phyloP scores from a whole-genome alignment of 352 stramenopile species.

The Globisporangium okanoganense region DNA sequence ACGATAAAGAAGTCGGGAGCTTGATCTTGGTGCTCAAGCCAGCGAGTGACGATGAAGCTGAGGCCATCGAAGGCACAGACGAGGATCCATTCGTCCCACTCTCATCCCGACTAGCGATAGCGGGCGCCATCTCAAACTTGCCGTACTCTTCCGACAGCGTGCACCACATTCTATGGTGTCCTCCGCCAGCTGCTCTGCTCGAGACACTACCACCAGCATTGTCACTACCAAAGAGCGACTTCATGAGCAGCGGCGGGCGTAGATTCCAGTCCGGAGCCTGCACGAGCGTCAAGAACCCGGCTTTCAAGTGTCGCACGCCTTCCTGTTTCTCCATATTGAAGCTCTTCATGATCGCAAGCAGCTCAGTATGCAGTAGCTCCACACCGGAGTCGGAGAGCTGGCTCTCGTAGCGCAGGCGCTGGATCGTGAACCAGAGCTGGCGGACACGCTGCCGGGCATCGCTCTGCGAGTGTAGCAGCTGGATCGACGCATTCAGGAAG shows the following conservation, averaged over 20 bases:
- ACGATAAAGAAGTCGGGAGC: constrained; percentile 47
- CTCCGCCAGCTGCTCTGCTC: constrained; percentile 10
- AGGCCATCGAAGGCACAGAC: neutral
- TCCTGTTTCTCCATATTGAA: constrained; percentile 66
- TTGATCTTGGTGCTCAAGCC: constrained; percentile 32
- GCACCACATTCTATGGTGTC: constrained; percentile 40
- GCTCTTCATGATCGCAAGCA: constrained; percentile 36
- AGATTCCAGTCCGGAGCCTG: constrained; percentile 24
- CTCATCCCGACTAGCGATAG: constrained; percentile 12
- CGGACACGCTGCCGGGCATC: constrained; percentile 50
- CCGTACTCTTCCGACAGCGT: constrained; percentile 54
- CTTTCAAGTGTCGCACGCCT: constrained; percentile 34
- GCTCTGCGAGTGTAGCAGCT: constrained; percentile 62
- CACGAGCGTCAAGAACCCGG: constrained; percentile 44
- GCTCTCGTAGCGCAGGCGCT: constrained; percentile 43
- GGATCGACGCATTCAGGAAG: constrained; percentile 59
- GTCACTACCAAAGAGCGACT: constrained; percentile 27
- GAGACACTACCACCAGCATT: neutral
- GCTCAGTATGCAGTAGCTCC: constrained; percentile 30
- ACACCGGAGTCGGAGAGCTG: constrained; percentile 32
- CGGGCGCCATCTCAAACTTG: constrained; percentile 49
- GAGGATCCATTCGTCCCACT: neutral
- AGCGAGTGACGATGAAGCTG: constrained; percentile 9
- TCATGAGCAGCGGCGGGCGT: constrained; percentile 18
- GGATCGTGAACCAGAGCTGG: constrained; percentile 59